Evolutionary conservation across 1,284 basidiomycete species (phyloP), one percentile per base, ranked within the genome.

Genomic region (Cutaneotrichosporon mucoides): DNA sequence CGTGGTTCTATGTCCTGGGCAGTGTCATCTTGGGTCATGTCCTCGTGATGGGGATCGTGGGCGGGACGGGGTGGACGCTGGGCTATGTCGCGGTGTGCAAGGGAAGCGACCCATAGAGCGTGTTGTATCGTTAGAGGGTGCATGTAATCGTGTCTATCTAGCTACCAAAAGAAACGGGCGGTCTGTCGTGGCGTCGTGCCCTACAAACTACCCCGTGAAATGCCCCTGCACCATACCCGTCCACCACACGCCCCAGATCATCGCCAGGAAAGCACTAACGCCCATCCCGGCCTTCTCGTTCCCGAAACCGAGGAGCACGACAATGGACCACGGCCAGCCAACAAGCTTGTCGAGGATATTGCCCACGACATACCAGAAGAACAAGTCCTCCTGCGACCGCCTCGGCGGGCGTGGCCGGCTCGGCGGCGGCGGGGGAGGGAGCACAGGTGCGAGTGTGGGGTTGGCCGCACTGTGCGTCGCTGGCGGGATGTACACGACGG

Each of bases 11-110:
- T 74, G 85, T 84, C 16, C 64, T 82, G 2, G 69, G 84, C 43
- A 93, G 89, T 68, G 87, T 89, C 80, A 73, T 84, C 33, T 74
- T 81, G 16, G 88, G 87, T 10, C 91, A 96, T 75, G 50, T 87
- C 4, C 68, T 92, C 42, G 79, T 93, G 54, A 75, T 94, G 24
- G 77, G 88, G n/a, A 85, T 93, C 46, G 77, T 92, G 55, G 92
- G 92, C 2, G 81, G 87, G 24, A 82, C 87, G 1, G 81, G 85
- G 61, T 87, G 86, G 85, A 78, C 76, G 81, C 79, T 48, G 53
- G 71, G 69, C 4, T 64, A 59, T 41, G 63, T 44, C 4, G 49
- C 36, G 10, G 63, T 57, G 8, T 72, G 73, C 57, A 50, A 15
- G 5, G 56, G 51, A 9, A 53, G 49, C 12, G 49, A 46, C 6